Conservation (phyloP, 2,329 filamentous ascomycete species). For the Exophiala aquamarina region DNA sequence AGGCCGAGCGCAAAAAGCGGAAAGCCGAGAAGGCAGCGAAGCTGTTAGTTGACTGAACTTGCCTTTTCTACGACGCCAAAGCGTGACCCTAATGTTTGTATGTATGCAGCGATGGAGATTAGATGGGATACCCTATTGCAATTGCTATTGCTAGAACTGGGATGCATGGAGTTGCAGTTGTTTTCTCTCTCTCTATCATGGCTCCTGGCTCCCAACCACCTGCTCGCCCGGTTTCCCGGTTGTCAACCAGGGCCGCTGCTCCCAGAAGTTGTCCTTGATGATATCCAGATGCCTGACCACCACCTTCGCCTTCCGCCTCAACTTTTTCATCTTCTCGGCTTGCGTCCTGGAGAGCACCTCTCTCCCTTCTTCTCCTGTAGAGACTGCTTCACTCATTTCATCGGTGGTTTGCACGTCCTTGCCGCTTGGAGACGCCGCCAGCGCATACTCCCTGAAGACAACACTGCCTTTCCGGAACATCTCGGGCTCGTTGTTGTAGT, state of each 20-base stretch:
- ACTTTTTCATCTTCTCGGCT: conserved; percentile 78
- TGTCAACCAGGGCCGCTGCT: conserved; percentile 74
- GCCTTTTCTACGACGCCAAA: no score
- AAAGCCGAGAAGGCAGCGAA: conserved; percentile 19
- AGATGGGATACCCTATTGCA: no score
- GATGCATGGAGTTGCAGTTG: no score
- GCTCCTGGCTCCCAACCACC: no score
- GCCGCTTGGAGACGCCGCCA: conserved; percentile 55
- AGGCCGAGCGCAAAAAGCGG: conserved; percentile 21
- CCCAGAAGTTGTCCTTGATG: conserved; percentile 95
- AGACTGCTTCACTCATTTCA: no score
- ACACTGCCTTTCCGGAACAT: conserved; percentile 94
- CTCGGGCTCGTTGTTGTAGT: conserved; percentile 95
- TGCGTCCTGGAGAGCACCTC: conserved; percentile 68
- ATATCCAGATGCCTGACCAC: conserved; percentile 86
- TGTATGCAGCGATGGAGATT: no score
- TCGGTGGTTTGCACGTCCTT: conserved; percentile 43
- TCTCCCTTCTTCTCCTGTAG: conserved; percentile 50
- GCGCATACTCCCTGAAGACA: conserved; percentile 78
- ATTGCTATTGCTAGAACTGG: no score
- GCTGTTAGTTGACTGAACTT: neutral
- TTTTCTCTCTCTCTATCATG: no score
- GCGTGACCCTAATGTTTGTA: no score
- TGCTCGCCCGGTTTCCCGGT: conserved; percentile 13
- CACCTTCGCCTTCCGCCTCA: conserved; percentile 74